Evolutionary conservation across 1,284 basidiomycete genomes (phyloP), one percentile per base, ranked within the genome.

Genomic region (Marasmius oreades): DNA sequence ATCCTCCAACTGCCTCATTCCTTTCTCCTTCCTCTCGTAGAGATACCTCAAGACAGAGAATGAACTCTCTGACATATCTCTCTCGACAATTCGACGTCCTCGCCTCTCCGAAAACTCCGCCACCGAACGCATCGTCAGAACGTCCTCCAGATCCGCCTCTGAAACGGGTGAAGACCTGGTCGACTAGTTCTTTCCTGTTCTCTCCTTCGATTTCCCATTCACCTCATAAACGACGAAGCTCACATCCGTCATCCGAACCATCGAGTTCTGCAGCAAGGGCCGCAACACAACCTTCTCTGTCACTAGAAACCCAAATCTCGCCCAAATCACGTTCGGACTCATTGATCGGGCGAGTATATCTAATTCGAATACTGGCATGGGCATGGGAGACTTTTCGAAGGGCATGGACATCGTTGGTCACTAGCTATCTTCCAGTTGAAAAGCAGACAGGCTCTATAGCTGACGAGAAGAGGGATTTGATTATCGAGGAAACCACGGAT

Each of bases 61-160:
- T 89, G 86, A 88, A 89, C 72, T 85, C 85, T 62, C 80, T 89
- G 63, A 74, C 77, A 10, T 83, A 86, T 70, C 74, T 89, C 53
- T 86, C 87, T 60, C 82, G 83, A 63, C 83, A 86, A 65, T 81
- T 86, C 72, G 85, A 88, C 70, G 80, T 78, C 55, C 71, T 85
- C 58, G 79, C 81, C 51, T 71, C 79, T 60, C 71, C 67, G 58
- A 70, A 68, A 66, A 73, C 81, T 12, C 78, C 80, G 37, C 79
- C 81, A 22, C 77, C 80, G 33, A 80, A 79, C 0, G 79, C 80
- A 53, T 69, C 72, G 36, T 64, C 73, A 50, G 72, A 76, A 58
- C 65, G 71, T 62, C 68, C 67, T 51, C 66, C 71, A 39, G 70
- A 69, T 58, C 58, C 64, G 7, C 64, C 69, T 3, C 67, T 81